Conservation (phyloP, 192 early-diverging fungal genomes). For the Podila verticillata region DNA sequence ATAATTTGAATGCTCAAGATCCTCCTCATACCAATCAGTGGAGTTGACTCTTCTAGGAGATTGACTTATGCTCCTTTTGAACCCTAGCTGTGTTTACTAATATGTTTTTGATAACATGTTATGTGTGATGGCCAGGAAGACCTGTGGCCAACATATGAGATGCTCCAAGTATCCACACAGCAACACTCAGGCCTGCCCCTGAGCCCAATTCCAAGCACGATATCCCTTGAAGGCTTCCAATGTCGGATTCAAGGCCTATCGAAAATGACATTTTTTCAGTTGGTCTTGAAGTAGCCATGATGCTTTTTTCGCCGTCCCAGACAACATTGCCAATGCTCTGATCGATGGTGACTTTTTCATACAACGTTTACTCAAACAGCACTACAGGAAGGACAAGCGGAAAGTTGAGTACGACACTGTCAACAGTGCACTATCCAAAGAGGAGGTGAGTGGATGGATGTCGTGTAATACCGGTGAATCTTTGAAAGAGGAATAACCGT, state of each 20-base stretch:
- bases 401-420: neutral
- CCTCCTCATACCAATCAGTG: conserved; percentile 34
- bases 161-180: conserved; percentile 39
- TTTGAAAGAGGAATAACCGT: conserved; percentile 41
- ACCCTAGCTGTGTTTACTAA: conserved; percentile 9
- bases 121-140: conserved; percentile 30
- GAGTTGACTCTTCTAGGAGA: conserved; percentile 4
- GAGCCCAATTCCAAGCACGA: conserved; percentile 46
- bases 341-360: conserved; percentile 44
- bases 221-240: conserved; percentile 28
- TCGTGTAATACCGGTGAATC: conserved; percentile 38
- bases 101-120: conserved; percentile 34
- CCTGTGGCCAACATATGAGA: conserved; percentile 33
- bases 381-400: conserved; percentile 1
- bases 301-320: conserved; percentile 44
- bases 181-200: conserved; percentile 48
- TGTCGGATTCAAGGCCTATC: conserved; percentile 34
- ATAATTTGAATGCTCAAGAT: neutral
- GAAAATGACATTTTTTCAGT: neutral
- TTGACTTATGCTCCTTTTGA: conserved; percentile 8
- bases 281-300: no score
- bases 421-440: neutral
- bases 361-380: conserved; percentile 32
- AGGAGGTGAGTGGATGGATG: no score
- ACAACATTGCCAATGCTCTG: conserved; percentile 54